Base-by-base conservation (phyloP, 2,329 filamentous ascomycete species). In the Botrytis byssoidea region DNA sequence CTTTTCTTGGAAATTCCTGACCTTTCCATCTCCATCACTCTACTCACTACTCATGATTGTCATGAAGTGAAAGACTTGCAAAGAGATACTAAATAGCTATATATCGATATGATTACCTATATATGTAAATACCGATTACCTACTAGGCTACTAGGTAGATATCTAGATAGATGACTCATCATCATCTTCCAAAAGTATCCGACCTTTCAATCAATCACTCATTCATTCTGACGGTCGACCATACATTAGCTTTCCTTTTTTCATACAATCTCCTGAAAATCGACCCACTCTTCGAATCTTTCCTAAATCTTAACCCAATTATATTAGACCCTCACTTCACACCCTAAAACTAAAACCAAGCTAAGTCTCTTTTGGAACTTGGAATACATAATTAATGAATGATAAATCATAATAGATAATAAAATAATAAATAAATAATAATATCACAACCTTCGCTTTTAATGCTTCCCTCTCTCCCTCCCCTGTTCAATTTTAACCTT, bases 401-500 rank as follows among this genome's bases (percentile, higher is more conserved):
- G 25, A 55, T 55, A 29, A 55, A 55, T 55, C 51, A 16, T 55
- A 55, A n/a, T 20, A 44, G 6, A 44, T 7, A 2, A 20, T 44
- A 20, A 18, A 16, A 29, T 55, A 18, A 51, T 57, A 29, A 29
- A 57, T 57, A 57, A 57, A 29, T 29, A 57, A 57, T 29, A 57
- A 57, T 51, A n/a, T 35, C 32, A 4, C 14, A 32, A 55, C 32
- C 46, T 55, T 67, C 22, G 46, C 14, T 46, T 55, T 40, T 6
- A 40, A 22, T 37, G 18, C 66, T 42, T 42, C n/a, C 25, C 51
- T 57, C 51, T 9, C 51, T 57, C n/a, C 51, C n/a, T 18, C 51
- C 51, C 51, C 51, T 29, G 51, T 35, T 68, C 46, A 57, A 32
- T 42, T 48, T 42, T 57, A 57, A 68, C 25, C 66, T 68, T 68